These are phyloP conservation scores for Cystoderma amianthinum DNA, from an alignment of 768 basidiomycete genomes.

Conservation along the genomic window DNA sequence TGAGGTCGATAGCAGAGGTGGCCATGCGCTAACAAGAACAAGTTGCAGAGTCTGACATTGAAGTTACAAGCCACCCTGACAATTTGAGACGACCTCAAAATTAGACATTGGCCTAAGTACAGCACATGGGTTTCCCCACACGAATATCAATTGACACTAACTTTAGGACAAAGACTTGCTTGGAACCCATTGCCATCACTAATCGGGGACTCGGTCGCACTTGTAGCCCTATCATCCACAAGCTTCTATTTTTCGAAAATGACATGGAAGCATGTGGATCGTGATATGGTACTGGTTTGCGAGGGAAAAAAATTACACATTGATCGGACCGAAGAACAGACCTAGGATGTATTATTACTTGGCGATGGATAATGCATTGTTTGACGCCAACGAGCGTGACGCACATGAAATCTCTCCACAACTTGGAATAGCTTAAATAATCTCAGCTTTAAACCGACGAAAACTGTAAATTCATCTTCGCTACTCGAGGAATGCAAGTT, in stretches of 20 bases:
- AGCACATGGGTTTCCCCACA: background rate
- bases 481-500: no score
- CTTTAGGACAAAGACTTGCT: background rate
- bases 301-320: background rate
- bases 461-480: no score
- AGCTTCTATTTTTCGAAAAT: background rate
- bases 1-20: background rate
- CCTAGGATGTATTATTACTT: no score
- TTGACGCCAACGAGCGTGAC: no score
- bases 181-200: background rate
- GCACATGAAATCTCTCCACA: no score
- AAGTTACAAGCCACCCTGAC: background rate
- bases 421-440: no score
- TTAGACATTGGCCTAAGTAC: background rate
- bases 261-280: background rate
- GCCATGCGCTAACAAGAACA: background rate
- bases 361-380: no score
- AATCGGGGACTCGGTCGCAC: background rate
- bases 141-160: background rate
- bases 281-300: background rate
- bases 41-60: background rate
- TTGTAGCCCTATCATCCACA: background rate
- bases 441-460: no score
- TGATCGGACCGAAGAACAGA: no score
- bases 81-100: background rate